phyloP scores from a whole-genome alignment of 2,329 filamentous ascomycete genomes.

The Penicillium brasilianum region DNA sequence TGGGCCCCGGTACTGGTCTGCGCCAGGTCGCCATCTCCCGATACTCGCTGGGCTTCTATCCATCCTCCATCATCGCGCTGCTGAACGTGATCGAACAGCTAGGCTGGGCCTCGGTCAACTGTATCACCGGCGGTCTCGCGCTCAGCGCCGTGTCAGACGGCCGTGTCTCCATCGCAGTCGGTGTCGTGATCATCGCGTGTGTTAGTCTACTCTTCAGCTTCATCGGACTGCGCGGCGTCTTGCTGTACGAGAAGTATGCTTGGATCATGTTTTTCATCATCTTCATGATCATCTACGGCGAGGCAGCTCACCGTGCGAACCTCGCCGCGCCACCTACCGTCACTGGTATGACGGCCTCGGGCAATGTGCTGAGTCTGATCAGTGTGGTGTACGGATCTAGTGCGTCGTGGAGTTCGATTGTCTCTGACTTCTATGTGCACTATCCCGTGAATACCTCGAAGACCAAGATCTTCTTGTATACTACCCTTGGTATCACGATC shows the following conservation, averaged over 20 bases:
- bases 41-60: conserved; percentile 59
- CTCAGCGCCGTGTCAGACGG: conserved; percentile 43
- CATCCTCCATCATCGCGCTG: conserved; percentile 55
- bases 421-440: conserved; percentile 33
- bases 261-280: conserved; percentile 40
- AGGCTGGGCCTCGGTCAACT: conserved; percentile 38
- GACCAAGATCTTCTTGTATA: conserved; percentile 31
- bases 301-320: conserved; percentile 51
- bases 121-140: conserved; percentile 41
- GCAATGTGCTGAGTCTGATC: conserved; percentile 45
- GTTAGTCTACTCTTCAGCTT: conserved; percentile 36
- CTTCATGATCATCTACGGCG: conserved; percentile 58
- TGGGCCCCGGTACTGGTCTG: conserved; percentile 57
- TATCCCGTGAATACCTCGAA: conserved; percentile 31
- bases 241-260: conserved; percentile 40
- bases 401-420: conserved; percentile 34
- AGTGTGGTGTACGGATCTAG: conserved; percentile 42
- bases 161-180: conserved; percentile 35
- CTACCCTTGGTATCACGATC: conserved; percentile 31
- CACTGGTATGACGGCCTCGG: conserved; percentile 36
- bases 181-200: conserved; percentile 39
- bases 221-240: conserved; percentile 35
- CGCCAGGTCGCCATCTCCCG: conserved; percentile 58
- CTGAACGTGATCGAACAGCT: conserved; percentile 44
- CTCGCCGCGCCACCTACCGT: conserved; percentile 42